phyloP scores from a whole-genome alignment of 129 eudicot genomes.

The Solidago caesia region DNA sequence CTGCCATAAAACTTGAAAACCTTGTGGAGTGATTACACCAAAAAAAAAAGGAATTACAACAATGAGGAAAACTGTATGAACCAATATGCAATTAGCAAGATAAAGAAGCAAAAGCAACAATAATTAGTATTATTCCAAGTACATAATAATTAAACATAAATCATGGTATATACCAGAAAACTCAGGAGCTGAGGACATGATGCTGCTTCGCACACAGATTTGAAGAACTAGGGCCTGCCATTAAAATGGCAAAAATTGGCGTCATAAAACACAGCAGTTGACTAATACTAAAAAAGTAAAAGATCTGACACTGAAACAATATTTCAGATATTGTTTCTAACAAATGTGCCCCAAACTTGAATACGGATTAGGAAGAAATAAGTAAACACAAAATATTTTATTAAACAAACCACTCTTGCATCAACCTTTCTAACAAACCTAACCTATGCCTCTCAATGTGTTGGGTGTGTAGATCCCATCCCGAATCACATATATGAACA shows the following conservation, averaged over 20 bases:
- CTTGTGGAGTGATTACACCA: constrained; percentile 1
- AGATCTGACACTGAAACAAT: not conserved
- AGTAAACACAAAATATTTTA: not conserved
- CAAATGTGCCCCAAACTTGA: not conserved
- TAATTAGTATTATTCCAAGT: not conserved
- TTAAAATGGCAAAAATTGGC: constrained; percentile 18
- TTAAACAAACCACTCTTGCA: not conserved
- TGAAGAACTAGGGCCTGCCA: constrained; percentile 24
- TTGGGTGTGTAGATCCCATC: not conserved
- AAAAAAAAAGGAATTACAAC: constrained; percentile 1
- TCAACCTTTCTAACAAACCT: not conserved
- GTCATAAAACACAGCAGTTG: not conserved
- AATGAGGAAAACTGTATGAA: constrained; percentile 15
- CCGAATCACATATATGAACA: too few species aligned
- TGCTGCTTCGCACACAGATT: constrained; percentile 25
- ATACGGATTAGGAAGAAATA: not conserved
- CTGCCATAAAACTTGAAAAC: not conserved
- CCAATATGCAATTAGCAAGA: constrained; percentile 12
- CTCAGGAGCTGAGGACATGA: constrained; percentile 41
- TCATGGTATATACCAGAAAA: constrained; percentile 22
- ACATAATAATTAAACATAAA: constrained; percentile 4
- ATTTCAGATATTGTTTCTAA: not conserved
- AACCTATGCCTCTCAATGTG: not conserved
- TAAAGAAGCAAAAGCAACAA: constrained; percentile 6
- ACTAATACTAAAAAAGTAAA: not conserved